Evolutionary conservation across 208 protist species (phyloP).

Genomic region (Leishmania tarentolae): DNA sequence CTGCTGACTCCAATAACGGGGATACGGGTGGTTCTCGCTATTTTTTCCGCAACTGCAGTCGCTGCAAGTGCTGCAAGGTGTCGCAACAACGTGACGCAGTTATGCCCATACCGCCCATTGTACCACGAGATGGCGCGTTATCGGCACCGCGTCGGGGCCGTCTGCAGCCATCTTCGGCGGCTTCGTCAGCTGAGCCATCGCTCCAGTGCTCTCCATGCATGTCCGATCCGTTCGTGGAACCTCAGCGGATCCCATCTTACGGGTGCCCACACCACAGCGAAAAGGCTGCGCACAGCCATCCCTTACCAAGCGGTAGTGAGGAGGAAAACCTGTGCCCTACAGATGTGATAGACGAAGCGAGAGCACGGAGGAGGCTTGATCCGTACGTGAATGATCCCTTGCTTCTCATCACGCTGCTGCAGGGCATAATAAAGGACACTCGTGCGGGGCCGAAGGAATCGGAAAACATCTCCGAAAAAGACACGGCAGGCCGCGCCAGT

Average conservation of each 20-base stretch:
- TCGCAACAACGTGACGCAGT: not conserved
- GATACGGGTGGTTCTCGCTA: not conserved
- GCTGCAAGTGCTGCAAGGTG: slow-evolving; percentile 16
- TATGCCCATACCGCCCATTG: slow-evolving; percentile 12
- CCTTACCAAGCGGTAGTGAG: not conserved
- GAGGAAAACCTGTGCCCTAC: too few relatives aligned
- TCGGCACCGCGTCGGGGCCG: not conserved
- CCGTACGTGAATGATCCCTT: not conserved
- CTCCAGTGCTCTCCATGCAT: not conserved
- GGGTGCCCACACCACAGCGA: not conserved
- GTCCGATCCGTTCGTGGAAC: too few relatives aligned
- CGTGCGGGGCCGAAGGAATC: not conserved
- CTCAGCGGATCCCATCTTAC: not conserved
- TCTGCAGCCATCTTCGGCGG: not conserved
- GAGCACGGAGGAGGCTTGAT: not conserved
- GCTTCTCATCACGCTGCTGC: not conserved
- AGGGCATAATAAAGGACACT: not conserved
- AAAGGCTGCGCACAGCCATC: not conserved
- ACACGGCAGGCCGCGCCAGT: not conserved
- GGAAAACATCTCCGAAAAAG: too few relatives aligned
- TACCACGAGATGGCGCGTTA: not conserved
- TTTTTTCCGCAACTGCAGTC: not conserved
- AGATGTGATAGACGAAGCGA: not conserved
- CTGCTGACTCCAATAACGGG: not conserved
- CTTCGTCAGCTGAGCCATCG: not conserved